Evolutionary conservation across 345 rosid genomes (phyloP).

Genomic region (Toxicodendron radicans): DNA sequence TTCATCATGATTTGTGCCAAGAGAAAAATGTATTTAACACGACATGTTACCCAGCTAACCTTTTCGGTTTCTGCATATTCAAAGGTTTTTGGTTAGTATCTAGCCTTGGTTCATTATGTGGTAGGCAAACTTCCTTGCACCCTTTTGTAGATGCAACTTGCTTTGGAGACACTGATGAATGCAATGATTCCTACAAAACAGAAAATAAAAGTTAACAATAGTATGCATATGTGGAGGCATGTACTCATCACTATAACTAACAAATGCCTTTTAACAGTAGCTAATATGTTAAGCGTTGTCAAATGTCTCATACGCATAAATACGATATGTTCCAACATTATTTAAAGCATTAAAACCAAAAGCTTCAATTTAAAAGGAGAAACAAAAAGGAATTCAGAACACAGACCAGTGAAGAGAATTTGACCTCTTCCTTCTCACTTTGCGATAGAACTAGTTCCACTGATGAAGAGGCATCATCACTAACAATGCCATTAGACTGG

Average conservation of each 20-base stretch:
- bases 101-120: conserved; percentile 15
- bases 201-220: not conserved
- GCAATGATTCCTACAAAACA: conserved; percentile 26
- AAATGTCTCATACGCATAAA: not conserved
- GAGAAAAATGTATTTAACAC: too few species aligned
- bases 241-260: not conserved
- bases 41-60: conserved; percentile 27
- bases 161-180: conserved; percentile 12
- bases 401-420: not conserved
- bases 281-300: not conserved
- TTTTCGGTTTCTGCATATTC: conserved; percentile 40
- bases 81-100: conserved; percentile 16
- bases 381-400: not conserved
- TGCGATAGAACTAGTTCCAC: conserved; percentile 22
- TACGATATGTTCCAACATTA: not conserved
- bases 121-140: conserved; percentile 5
- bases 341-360: not conserved
- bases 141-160: conserved; percentile 17
- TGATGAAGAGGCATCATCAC: conserved; percentile 15
- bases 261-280: too few species aligned
- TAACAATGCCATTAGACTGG: conserved; percentile 5
- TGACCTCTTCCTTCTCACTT: conserved; percentile 29
- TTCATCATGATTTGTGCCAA: not conserved
- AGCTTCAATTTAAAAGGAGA: not conserved
- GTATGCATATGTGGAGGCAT: not conserved